Conservation (phyloP, 805 yeast species). For the Candida ficus region DNA sequence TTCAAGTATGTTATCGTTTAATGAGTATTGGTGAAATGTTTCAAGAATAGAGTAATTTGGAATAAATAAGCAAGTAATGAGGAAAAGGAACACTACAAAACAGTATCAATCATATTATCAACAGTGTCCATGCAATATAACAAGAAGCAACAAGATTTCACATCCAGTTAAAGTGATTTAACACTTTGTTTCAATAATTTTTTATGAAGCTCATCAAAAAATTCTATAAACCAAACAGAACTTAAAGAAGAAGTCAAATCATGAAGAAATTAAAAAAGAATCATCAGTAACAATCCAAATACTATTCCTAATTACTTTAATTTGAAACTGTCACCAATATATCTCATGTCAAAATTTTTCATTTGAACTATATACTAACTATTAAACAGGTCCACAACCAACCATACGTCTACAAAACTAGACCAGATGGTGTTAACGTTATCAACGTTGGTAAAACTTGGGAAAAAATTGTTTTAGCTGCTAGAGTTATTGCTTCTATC, state of each 20-base stretch:
- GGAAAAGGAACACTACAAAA: background rate
- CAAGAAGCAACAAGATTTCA: no score
- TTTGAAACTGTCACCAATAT: background rate
- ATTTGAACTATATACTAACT: slow-evolving; percentile 13
- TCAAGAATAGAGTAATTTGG: background rate
- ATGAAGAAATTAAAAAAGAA: no score
- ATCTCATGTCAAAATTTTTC: background rate
- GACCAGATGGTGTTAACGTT: slow-evolving; percentile 99
- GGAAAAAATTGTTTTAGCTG: slow-evolving; percentile 99
- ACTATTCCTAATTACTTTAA: background rate
- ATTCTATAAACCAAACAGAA: no score
- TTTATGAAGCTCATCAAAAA: no score
- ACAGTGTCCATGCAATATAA: no score
- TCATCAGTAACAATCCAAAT: background rate
- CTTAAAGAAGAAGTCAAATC: no score
- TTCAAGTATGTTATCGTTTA: slow-evolving; percentile 67
- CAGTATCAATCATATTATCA: background rate
- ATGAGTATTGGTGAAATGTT: background rate
- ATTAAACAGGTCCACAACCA: slow-evolving; percentile 79
- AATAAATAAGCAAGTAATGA: background rate
- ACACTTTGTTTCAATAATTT: no score
- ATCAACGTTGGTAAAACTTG: slow-evolving; percentile 99
- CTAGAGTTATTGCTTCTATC: slow-evolving; percentile 98
- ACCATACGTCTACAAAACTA: slow-evolving; percentile 94
- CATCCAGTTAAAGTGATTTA: no score